These are phyloP conservation scores for Coemansia sp. DNA, from an alignment of 192 early-diverging fungal genomes.

Conservation along the genomic window DNA sequence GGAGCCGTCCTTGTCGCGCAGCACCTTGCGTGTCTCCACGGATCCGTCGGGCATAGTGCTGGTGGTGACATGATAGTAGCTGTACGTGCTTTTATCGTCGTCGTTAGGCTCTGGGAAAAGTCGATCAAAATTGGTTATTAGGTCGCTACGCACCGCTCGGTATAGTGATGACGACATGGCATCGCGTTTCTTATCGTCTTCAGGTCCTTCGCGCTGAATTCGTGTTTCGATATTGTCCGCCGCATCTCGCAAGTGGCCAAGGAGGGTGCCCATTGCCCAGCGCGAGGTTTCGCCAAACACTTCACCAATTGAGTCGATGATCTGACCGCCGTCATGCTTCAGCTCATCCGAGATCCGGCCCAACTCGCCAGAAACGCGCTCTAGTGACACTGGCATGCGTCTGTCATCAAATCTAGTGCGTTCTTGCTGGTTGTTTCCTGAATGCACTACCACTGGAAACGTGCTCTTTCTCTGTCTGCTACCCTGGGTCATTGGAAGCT, in stretches of 20 bases:
- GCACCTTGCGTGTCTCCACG: conserved; percentile 42
- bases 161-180: conserved; percentile 11
- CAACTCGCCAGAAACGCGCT: neutral
- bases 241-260: conserved; percentile 40
- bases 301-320: conserved; percentile 31
- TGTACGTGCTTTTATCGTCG: conserved; percentile 4
- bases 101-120: conserved; percentile 28
- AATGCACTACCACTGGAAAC: conserved; percentile 28
- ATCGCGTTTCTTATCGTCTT: neutral
- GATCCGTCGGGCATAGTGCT: conserved; percentile 50
- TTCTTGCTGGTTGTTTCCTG: conserved; percentile 6
- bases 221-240: conserved; percentile 38
- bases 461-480: conserved; percentile 8
- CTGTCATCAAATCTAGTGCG: neutral
- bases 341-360: conserved; percentile 3
- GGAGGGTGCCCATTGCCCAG: conserved; percentile 40
- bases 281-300: conserved; percentile 40
- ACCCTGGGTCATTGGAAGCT: conserved; percentile 3
- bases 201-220: conserved; percentile 11
- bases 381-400: neutral
- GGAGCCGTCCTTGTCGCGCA: conserved; percentile 24
- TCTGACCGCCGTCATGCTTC: conserved; percentile 17
- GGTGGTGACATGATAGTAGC: conserved; percentile 37
- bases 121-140: conserved; percentile 31
- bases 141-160: conserved; percentile 21